Percentiles rank a stretch among this genome's conserved stretches.
Conservation (phyloP, 331 rosid genomes). For the Malus hybrid region DNA sequence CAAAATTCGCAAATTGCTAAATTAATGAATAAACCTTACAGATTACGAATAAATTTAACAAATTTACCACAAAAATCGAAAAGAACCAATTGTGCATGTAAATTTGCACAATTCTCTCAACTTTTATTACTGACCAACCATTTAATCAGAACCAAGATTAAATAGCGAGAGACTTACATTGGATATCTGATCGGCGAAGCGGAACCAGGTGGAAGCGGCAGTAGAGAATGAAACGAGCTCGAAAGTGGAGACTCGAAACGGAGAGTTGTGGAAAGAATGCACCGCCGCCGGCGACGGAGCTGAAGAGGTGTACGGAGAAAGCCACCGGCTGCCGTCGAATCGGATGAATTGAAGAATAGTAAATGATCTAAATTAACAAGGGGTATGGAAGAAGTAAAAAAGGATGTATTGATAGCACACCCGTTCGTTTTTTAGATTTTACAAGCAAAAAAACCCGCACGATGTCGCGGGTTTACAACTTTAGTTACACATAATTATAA, state of each 20-base stretch:
- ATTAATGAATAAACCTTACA: background rate
- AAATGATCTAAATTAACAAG: no score
- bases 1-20: slow-evolving; percentile 23
- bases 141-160: background rate
- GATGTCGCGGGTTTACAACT: no score
- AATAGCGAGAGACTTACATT: slow-evolving; percentile 24
- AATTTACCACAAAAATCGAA: background rate
- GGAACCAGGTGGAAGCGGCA: slow-evolving; percentile 6
- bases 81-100: background rate
- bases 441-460: no score
- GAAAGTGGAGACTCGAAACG: slow-evolving; percentile 17
- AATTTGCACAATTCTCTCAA: background rate
- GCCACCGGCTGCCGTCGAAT: slow-evolving; percentile 9
- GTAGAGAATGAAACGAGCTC: background rate
- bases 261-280: background rate
- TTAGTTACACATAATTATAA: no score
- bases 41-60: background rate
- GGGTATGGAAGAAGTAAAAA: no score
- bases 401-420: no score
- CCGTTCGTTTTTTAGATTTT: no score
- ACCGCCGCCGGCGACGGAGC: background rate
- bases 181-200: background rate
- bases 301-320: slow-evolving; percentile 3
- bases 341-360: no score
- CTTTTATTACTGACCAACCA: background rate